Percentiles rank a stretch among this genome's conserved stretches.
Evolutionary conservation across 2,329 filamentous ascomycete species (phyloP).

Genomic region (Ophiostoma pallidulum): DNA sequence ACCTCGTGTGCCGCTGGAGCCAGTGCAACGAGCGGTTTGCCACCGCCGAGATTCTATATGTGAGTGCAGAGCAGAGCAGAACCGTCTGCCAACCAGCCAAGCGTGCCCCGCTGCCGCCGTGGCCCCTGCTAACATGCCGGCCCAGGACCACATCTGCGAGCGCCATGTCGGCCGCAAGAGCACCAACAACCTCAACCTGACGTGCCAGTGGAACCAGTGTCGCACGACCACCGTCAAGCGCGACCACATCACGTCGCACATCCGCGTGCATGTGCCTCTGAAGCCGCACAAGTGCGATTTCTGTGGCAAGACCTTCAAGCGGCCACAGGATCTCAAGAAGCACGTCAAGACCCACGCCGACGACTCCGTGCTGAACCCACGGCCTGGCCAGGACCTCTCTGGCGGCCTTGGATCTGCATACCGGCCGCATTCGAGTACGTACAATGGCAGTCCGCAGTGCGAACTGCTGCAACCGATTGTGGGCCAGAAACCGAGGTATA

Average conservation of each 20-base stretch:
- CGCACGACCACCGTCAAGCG: conserved; percentile 96
- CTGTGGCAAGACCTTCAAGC: conserved; percentile 98
- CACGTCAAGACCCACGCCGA: conserved; percentile 99
- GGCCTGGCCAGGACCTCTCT: conserved; percentile 42
- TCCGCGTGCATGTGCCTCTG: conserved; percentile 94
- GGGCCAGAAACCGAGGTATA: no score
- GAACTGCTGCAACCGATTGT: no score
- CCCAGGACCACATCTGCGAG: conserved; percentile 92
- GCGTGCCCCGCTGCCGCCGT: no score
- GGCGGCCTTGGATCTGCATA: conserved; percentile 41
- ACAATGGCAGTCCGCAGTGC: no score
- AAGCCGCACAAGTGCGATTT: conserved; percentile 99
- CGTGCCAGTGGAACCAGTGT: conserved; percentile 94
- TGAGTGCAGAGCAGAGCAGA: no score
- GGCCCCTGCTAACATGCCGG: no score
- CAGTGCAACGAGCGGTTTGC: conserved; percentile 50
- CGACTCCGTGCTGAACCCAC: conserved; percentile 63
- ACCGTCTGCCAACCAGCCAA: no score
- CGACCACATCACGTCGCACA: conserved; percentile 98
- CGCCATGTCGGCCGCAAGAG: conserved; percentile 97
- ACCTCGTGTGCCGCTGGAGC: conserved; percentile 52
- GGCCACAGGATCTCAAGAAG: conserved; percentile 97
- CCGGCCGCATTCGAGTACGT: conserved; percentile 43
- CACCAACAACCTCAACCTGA: conserved; percentile 96
- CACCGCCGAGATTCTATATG: conserved; percentile 50